These are phyloP conservation scores for Babesia ovis DNA, from an alignment of 169 alveolate species.

Conservation along the genomic window DNA sequence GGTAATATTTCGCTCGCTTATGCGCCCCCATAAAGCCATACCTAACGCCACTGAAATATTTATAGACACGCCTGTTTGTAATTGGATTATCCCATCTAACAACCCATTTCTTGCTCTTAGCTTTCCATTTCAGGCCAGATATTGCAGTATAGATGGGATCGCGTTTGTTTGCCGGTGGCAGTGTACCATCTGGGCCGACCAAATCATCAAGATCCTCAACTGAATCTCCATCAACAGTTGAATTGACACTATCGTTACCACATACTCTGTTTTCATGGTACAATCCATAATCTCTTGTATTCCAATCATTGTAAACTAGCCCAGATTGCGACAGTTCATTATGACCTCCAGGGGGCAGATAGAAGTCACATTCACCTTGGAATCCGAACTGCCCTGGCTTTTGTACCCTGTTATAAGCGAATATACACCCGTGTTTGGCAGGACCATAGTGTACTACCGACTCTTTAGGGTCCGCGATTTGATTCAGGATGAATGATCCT, in stretches of 20 bases:
- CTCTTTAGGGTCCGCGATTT: slow-evolving; percentile 21
- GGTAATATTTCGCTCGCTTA: slow-evolving; percentile 64
- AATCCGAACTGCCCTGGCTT: slow-evolving; percentile 12
- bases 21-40: slow-evolving; percentile 71
- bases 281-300: slow-evolving; percentile 9
- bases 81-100: slow-evolving; percentile 72
- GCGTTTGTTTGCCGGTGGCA: slow-evolving; percentile 65
- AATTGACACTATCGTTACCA: slow-evolving; percentile 34
- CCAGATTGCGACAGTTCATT: slow-evolving; percentile 10
- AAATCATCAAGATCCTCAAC: slow-evolving; percentile 36
- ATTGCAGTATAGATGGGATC: slow-evolving; percentile 70
- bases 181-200: slow-evolving; percentile 60
- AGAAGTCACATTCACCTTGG: slow-evolving; percentile 17
- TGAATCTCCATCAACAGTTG: slow-evolving; percentile 51
- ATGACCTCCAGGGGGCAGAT: slow-evolving; percentile 18
- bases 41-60: slow-evolving; percentile 64
- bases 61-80: slow-evolving; percentile 68
- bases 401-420: slow-evolving; percentile 7
- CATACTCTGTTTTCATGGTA: slow-evolving; percentile 1
- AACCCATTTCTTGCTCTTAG: slow-evolving; percentile 71
- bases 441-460: slow-evolving; percentile 5
- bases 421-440: slow-evolving; percentile 10
- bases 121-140: slow-evolving; percentile 68
- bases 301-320: slow-evolving; percentile 4
- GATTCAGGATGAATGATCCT: slow-evolving; percentile 23